These are phyloP conservation scores for Xylariaceae sp. DNA, from an alignment of 2,329 filamentous ascomycete genomes.

Conservation along the genomic window DNA sequence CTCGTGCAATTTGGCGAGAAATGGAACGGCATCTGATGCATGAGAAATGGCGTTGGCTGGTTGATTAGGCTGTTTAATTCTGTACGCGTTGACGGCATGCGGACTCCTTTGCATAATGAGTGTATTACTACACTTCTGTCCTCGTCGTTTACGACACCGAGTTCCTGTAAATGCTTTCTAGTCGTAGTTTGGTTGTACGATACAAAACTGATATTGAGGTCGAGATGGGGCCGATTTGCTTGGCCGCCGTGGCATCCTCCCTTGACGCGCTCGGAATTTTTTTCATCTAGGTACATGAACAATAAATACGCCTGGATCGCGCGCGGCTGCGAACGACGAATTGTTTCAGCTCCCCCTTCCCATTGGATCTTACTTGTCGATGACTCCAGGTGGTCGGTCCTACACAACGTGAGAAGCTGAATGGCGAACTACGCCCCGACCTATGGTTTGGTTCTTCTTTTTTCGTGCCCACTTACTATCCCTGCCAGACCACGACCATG, in stretches of 20 bases:
- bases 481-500: neutral
- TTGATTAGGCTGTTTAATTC: slow-evolving; percentile 1
- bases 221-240: neutral
- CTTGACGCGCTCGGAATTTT: neutral
- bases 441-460: neutral
- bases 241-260: slow-evolving; percentile 2
- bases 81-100: slow-evolving; percentile 2
- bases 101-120: slow-evolving; percentile 6
- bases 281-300: neutral
- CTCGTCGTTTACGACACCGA: neutral
- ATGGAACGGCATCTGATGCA: slow-evolving; percentile 9
- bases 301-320: neutral
- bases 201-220: neutral
- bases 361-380: neutral
- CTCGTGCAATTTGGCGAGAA: slow-evolving; percentile 10
- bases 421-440: neutral
- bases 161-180: neutral
- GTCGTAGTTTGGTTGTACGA: slow-evolving; percentile 11
- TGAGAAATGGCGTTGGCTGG: slow-evolving; percentile 16
- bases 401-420: neutral
- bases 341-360: neutral
- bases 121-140: slow-evolving; percentile 1
- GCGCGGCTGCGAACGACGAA: neutral
- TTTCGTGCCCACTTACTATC: neutral
- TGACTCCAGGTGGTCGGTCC: neutral